Base-by-base conservation (phyloP, 441 rosid species). In the Dalechampia spathulata region DNA sequence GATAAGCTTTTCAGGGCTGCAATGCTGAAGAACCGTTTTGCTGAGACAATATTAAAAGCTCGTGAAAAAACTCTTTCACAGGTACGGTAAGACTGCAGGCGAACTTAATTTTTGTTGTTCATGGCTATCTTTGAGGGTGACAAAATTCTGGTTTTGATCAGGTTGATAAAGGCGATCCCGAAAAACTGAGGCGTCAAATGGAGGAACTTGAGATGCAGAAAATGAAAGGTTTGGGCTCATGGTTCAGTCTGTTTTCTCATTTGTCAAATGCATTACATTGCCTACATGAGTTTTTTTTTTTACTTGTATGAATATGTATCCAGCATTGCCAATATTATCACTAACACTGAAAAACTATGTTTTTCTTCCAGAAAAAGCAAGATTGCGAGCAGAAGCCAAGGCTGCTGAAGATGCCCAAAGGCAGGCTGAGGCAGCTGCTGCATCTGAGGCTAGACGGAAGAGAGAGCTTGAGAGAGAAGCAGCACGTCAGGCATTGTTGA, bases 381-480 rank as follows among this genome's bases (percentile, higher is more conserved):
- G 84, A 63, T 54, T 91, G 56, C 84, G 78, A 74, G 93, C 90
- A 9, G 95, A 83, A 70, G 96, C 87, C 25, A 83, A 75, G 72
- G 90, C 86, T 53, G 96, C 90, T 19, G 86, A 87, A 68, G 95
- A 78, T 64, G 90, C 82, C 57, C 72, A 64, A 63, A 83, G 68
- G 70, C 72, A 63, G 46, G 86, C 89, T 14, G 87, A 76, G 66
- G 95, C 76, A 46, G 85, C 80, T 71, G 92, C 85, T 65, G 90
- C 78, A 44, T 84, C 78, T 36, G 87, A 82, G 67, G 83, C 80
- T 28, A 86, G 68, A 75, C 71, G 66, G 74, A 79, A 79, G 74
- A 77, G 90, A 68, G 96, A 87, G 65, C 72, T 72, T 40, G 95
- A 85, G 66, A 81, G 98, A 73, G 95, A 82, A 74, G 95, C 89